Evolutionary conservation across 1,284 basidiomycete species (phyloP).

Genomic region (Phylloporus gajari): DNA sequence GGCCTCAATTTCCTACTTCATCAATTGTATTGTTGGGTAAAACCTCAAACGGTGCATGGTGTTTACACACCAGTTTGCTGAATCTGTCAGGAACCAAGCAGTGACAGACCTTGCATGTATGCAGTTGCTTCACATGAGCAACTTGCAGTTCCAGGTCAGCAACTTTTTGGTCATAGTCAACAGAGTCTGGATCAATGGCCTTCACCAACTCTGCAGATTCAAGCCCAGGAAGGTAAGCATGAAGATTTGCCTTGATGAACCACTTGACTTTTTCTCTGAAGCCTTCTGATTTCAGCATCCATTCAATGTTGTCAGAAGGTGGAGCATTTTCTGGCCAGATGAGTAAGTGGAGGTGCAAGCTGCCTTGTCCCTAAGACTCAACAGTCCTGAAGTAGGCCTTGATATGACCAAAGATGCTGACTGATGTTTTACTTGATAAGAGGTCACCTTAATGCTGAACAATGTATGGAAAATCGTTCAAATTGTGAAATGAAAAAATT

Average conservation of each 20-base stretch:
- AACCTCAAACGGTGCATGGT: too few relatives aligned
- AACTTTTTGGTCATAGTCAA: too few relatives aligned
- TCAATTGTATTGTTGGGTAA: too few relatives aligned
- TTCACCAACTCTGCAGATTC: neutral
- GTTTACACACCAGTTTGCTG: too few relatives aligned
- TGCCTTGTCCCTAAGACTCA: conserved; percentile 27
- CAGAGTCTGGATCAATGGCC: neutral
- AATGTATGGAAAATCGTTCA: conserved; percentile 37
- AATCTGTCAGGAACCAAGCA: too few relatives aligned
- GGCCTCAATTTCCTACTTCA: too few relatives aligned
- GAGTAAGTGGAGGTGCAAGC: conserved; percentile 29
- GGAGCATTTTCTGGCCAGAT: conserved; percentile 19
- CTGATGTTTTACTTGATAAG: neutral
- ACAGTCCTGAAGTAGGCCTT: conserved; percentile 19
- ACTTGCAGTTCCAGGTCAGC: too few relatives aligned
- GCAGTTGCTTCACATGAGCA: too few relatives aligned
- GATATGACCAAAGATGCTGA: conserved; percentile 15
- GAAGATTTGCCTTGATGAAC: neutral
- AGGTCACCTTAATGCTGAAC: conserved; percentile 46
- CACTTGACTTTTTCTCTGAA: neutral
- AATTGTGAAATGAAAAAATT: conserved; percentile 54
- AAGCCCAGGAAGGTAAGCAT: neutral
- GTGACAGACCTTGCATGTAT: too few relatives aligned
- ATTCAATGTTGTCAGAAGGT: neutral
- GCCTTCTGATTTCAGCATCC: neutral